phyloP scores from a whole-genome alignment of 768 basidiomycete species.

The Tephrocybe sp. region DNA sequence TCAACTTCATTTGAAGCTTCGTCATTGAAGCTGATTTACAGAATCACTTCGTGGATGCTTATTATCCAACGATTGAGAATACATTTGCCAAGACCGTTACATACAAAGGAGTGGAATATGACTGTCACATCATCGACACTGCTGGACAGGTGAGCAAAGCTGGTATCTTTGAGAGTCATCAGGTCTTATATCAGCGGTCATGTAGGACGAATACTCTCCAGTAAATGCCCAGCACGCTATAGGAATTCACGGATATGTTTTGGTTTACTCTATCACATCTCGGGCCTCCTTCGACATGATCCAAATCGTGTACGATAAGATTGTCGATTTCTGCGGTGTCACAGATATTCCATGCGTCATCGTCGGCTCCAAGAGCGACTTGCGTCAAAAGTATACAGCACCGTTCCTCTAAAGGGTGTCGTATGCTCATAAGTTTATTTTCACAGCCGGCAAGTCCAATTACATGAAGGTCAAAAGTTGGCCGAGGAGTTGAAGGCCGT shows the following conservation, averaged over 20 bases:
- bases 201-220: conserved; percentile 92
- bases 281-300: conserved; percentile 94
- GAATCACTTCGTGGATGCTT: conserved; percentile 86
- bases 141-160: conserved; percentile 80
- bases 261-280: conserved; percentile 93
- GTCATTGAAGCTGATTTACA: conserved; percentile 15
- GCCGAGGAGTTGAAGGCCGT: conserved; percentile 73
- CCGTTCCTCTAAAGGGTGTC: conserved; percentile 11
- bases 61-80: conserved; percentile 95
- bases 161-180: neutral
- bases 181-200: neutral
- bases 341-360: conserved; percentile 90
- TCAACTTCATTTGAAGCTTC: neutral
- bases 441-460: conserved; percentile 68
- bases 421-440: conserved; percentile 19
- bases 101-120: conserved; percentile 88
- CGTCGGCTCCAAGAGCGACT: conserved; percentile 90
- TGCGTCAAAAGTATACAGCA: conserved; percentile 63
- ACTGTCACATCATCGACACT: conserved; percentile 97
- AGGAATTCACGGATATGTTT: conserved; percentile 95
- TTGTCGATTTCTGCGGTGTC: conserved; percentile 86
- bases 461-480: conserved; percentile 72
- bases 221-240: conserved; percentile 93
- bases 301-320: conserved; percentile 93
- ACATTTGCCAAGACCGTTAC: conserved; percentile 84